Conservation (phyloP, 192 early-diverging fungal genomes). For the Linnemannia elongata region DNA sequence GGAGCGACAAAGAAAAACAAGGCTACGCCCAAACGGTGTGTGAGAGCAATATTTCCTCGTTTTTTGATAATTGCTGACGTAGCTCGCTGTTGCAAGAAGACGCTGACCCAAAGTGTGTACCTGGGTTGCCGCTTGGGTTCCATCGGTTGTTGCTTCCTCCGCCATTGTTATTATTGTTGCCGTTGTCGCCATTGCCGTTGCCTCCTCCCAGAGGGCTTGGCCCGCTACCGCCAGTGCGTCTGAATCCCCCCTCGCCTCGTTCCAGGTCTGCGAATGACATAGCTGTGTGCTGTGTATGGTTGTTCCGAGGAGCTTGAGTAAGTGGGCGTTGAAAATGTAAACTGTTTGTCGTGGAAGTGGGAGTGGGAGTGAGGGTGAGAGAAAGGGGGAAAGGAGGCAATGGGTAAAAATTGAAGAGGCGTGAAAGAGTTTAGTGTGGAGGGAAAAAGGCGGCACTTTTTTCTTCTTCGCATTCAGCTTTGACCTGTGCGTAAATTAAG, state of each 20-base stretch:
- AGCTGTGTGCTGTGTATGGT: background rate
- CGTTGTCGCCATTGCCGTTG: background rate
- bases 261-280: conserved; percentile 82
- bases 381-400: background rate
- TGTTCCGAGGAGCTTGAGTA: background rate
- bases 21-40: background rate
- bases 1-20: background rate
- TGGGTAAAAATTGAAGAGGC: background rate
- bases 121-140: conserved; percentile 16
- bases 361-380: background rate
- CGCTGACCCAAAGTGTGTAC: background rate
- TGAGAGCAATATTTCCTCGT: conserved; percentile 5
- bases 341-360: background rate
- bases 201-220: conserved; percentile 26
- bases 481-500: background rate
- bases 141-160: conserved; percentile 19
- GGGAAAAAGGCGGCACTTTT: background rate
- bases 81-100: background rate
- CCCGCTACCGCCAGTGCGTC: conserved; percentile 19
- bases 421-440: background rate
- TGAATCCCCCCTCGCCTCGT: conserved; percentile 55
- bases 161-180: conserved; percentile 13
- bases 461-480: background rate
- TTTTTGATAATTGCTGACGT: background rate
- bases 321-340: background rate